Evolutionary conservation across 2,329 filamentous ascomycete species (phyloP), one percentile per base, ranked within the genome.

Genomic region (Cytospora mali): DNA sequence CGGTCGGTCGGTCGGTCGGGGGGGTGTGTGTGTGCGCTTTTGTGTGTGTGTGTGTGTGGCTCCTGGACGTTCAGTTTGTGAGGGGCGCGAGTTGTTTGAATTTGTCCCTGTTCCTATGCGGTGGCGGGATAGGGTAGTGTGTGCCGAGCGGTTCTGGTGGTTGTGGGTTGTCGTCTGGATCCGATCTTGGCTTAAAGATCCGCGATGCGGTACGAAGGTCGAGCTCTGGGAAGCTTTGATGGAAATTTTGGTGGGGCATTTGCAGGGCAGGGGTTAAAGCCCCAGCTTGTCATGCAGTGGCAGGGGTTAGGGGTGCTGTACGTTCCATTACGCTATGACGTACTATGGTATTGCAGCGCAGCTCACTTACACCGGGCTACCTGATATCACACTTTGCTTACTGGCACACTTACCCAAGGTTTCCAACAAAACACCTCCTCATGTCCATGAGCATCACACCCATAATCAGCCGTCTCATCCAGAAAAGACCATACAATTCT

Each of bases 231-330:
- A 49, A 60, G 50, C 50, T 59, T 21, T 35, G 58, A 54, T 35
- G 58, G 58, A 60, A 60, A 60, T 60, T 60, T 60, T 60, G 58
- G 58, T 60, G 58, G 58, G 58, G 50, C 48, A 21, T 27, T 7
- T 11, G 13, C 1, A 1, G 10, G 48, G 58, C 58, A 54, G 50
- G 58, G 50, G 14, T 4, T 9, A 39, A n/a, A n/a, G n/a, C n/a
- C 50, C 58, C 35, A 25, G n/a, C 16, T 9, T 0, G n/a, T n/a
- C n/a, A n/a, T n/a, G 3, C n/a, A 10, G 58, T 11, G 35, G 18
- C 58, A 54, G 58, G 50, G 58, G 33, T 51, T 23, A 4, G n/a
- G 9, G 4, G 10, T 21, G n/a, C n/a, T n/a, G n/a, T n/a, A n/a
- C n/a, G n/a, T n/a, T n/a, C n/a, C n/a, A n/a, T n/a, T n/a, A n/a